Conservation (phyloP, 306 rosid species). For the Ormosia semicastrata region DNA sequence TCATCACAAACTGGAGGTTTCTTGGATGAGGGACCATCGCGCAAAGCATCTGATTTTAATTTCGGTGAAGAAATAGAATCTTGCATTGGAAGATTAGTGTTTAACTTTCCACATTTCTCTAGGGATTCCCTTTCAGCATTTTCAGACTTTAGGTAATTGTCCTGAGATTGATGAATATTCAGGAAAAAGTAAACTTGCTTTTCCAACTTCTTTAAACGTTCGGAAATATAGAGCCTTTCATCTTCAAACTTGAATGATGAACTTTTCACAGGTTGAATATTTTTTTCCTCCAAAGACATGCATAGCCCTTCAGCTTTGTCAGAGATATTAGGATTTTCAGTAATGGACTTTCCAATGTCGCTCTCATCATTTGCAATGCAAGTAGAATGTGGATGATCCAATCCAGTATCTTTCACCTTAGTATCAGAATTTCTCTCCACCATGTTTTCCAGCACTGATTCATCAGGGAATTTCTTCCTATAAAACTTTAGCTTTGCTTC, state of each 20-base stretch:
- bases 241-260: constrained; percentile 48
- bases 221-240: constrained; percentile 55
- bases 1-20: constrained; percentile 34
- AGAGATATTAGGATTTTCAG: constrained; percentile 32
- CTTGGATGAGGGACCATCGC: constrained; percentile 28
- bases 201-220: constrained; percentile 69
- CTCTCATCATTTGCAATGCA: constrained; percentile 33
- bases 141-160: constrained; percentile 32
- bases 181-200: constrained; percentile 53
- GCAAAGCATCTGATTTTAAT: constrained; percentile 5
- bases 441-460: constrained; percentile 34
- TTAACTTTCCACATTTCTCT: constrained; percentile 27
- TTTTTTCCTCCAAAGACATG: constrained; percentile 22
- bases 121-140: constrained; percentile 28
- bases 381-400: constrained; percentile 52
- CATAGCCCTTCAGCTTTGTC: constrained; percentile 33
- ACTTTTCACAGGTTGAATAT: constrained; percentile 31
- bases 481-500: constrained; percentile 61
- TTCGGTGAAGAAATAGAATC: constrained; percentile 36
- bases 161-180: constrained; percentile 26
- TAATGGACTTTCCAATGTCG: constrained; percentile 17
- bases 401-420: constrained; percentile 72
- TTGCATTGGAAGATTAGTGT: constrained; percentile 21
- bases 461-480: constrained; percentile 54
- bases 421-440: constrained; percentile 45